Conservation (phyloP, 2,329 filamentous ascomycete genomes). For the Ceratocystis cacaofunesta region DNA sequence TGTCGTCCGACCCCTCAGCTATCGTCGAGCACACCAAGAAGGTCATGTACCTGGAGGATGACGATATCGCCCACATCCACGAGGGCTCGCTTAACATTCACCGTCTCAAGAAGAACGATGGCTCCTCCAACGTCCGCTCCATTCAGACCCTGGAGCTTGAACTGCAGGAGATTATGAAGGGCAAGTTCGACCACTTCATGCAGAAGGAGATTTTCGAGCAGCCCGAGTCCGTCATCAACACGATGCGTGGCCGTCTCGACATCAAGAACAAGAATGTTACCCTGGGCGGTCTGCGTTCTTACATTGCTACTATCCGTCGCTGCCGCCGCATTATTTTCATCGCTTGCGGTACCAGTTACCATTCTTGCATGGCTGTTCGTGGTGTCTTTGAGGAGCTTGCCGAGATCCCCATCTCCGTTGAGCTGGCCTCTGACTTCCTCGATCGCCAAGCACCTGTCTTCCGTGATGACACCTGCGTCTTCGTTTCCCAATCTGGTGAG, state of each 20-base stretch:
- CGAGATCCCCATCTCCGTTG: constrained; percentile 93
- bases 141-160: constrained; percentile 98
- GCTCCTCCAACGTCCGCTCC: constrained; percentile 87
- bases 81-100: constrained; percentile 98
- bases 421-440: constrained; percentile 94
- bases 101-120: constrained; percentile 91
- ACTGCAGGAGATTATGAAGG: constrained; percentile 99
- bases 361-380: constrained; percentile 98
- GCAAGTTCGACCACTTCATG: constrained; percentile 99
- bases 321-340: constrained; percentile 98
- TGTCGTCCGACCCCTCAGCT: constrained; percentile 94
- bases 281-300: constrained; percentile 86
- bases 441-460: constrained; percentile 94
- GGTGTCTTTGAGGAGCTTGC: constrained; percentile 96
- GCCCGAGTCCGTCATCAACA: constrained; percentile 98
- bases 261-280: constrained; percentile 87
- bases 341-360: constrained; percentile 93
- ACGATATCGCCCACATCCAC: constrained; percentile 98
- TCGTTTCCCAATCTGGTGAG: constrained; percentile 97
- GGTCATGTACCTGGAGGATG: constrained; percentile 98
- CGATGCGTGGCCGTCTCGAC: constrained; percentile 97
- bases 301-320: constrained; percentile 89
- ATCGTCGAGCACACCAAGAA: constrained; percentile 99
- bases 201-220: constrained; percentile 99
- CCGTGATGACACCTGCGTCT: constrained; percentile 97